Percentiles rank a stretch among this genome's conserved stretches.
These are phyloP conservation scores for Fragaria iinumae DNA, from an alignment of 306 rosid genomes.

Conservation along the genomic window DNA sequence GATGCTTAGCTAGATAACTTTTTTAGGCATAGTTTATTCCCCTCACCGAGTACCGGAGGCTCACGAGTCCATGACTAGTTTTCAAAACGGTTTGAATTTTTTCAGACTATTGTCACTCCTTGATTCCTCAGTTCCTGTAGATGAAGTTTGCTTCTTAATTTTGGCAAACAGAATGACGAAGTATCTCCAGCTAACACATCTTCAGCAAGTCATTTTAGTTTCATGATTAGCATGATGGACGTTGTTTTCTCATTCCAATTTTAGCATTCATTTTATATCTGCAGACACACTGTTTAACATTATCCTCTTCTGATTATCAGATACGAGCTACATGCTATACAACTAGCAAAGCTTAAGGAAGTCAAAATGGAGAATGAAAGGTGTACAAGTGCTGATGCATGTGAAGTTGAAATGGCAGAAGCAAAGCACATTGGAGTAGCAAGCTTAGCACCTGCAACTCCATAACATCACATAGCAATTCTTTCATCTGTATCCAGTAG, in stretches of 20 bases:
- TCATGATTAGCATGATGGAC: not conserved
- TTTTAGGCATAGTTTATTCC: not conserved
- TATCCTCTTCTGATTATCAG: conserved; percentile 37
- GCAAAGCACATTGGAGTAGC: conserved; percentile 35
- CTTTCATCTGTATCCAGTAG: not conserved
- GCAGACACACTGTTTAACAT: conserved; percentile 8
- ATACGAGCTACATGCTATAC: conserved; percentile 71
- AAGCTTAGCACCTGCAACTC: conserved; percentile 34
- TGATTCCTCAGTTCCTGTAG: not conserved
- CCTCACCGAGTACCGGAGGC: not conserved
- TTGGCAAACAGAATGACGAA: not conserved
- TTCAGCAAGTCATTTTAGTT: not conserved
- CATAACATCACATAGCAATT: conserved; percentile 30
- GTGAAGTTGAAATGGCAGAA: conserved; percentile 87
- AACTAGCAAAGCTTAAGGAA: conserved; percentile 49
- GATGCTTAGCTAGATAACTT: not conserved
- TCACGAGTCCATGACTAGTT: not conserved
- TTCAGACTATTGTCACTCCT: not conserved
- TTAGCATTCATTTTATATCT: not conserved
- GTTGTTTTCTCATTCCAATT: not conserved
- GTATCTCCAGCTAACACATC: not conserved
- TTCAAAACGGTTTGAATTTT: not conserved
- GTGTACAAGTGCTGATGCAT: conserved; percentile 39
- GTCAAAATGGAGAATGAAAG: conserved; percentile 58
- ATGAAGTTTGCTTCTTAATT: not conserved